These are phyloP conservation scores for Tubosaeta sp. DNA, from an alignment of 768 basidiomycete species.

Conservation along the genomic window DNA sequence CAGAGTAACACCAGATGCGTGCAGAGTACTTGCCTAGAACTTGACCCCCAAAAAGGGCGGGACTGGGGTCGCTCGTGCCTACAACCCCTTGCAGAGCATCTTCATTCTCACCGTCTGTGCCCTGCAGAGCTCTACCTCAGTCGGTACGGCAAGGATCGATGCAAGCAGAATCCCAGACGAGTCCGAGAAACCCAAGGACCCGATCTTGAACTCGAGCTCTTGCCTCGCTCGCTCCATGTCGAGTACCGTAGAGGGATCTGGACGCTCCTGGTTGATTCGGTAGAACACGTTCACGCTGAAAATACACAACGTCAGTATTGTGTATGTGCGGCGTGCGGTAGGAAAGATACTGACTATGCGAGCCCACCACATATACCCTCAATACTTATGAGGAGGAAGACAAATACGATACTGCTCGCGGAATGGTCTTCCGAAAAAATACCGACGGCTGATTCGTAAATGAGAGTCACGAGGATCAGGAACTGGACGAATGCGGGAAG, in stretches of 20 bases:
- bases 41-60: not conserved
- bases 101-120: constrained; percentile 69
- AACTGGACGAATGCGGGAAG: constrained; percentile 73
- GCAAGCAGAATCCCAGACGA: constrained; percentile 61
- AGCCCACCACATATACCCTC: constrained; percentile 93
- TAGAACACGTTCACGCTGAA: constrained; percentile 85
- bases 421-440: constrained; percentile 48
- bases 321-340: not conserved
- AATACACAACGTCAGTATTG: not conserved
- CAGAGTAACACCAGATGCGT: not conserved
- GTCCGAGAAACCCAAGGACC: constrained; percentile 84
- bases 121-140: constrained; percentile 70
- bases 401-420: constrained; percentile 51
- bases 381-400: constrained; percentile 74
- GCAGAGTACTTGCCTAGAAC: not conserved
- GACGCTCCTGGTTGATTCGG: constrained; percentile 70
- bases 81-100: constrained; percentile 63
- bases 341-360: constrained; percentile 62
- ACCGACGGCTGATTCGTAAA: constrained; percentile 65
- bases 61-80: not conserved
- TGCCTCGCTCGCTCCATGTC: constrained; percentile 62
- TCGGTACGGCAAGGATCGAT: constrained; percentile 37
- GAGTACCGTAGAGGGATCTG: constrained; percentile 40
- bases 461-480: constrained; percentile 56
- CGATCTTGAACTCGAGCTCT: constrained; percentile 86